Percentiles rank a stretch among this genome's conserved stretches.
Evolutionary conservation across 148 eudicot species (phyloP).

Genomic region (Heliamphora exappendiculata): DNA sequence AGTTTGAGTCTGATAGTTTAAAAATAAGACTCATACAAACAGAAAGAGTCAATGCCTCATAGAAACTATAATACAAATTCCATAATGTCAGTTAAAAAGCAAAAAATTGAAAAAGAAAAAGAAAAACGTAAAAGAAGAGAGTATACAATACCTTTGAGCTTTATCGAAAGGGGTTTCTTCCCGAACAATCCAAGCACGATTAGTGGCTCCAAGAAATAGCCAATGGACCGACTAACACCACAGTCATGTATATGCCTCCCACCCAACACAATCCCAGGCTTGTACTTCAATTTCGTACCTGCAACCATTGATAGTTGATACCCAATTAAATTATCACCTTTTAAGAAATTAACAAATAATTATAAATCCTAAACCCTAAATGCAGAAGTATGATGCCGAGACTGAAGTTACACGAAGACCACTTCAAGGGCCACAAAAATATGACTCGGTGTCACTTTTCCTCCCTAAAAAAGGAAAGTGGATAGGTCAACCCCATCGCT

Average conservation of each 20-base stretch:
- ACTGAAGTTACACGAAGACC: too few relatives aligned
- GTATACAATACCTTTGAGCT: conserved; percentile 53
- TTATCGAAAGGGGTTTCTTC: conserved; percentile 67
- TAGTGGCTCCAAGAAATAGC: conserved; percentile 80
- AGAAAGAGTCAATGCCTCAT: neutral
- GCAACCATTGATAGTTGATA: too few relatives aligned
- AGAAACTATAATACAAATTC: neutral
- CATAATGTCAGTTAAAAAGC: neutral
- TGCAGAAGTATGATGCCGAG: neutral
- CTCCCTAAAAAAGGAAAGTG: too few relatives aligned
- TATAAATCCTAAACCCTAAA: conserved; percentile 8
- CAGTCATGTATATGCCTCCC: conserved; percentile 76
- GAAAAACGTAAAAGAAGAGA: neutral
- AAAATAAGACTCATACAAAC: neutral
- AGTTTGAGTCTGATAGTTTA: neutral
- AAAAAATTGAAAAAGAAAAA: neutral
- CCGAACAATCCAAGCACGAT: conserved; percentile 73
- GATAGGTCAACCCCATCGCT: too few relatives aligned
- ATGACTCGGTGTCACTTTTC: too few relatives aligned
- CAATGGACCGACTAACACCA: conserved; percentile 60
- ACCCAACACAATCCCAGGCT: conserved; percentile 80
- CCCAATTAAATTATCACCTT: neutral
- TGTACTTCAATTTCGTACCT: conserved; percentile 92
- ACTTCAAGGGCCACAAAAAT: too few relatives aligned
- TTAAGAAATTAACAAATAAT: neutral